Conservation (phyloP, 371 early-diverging fungal genomes). For the Rhizomucor pusillus region DNA sequence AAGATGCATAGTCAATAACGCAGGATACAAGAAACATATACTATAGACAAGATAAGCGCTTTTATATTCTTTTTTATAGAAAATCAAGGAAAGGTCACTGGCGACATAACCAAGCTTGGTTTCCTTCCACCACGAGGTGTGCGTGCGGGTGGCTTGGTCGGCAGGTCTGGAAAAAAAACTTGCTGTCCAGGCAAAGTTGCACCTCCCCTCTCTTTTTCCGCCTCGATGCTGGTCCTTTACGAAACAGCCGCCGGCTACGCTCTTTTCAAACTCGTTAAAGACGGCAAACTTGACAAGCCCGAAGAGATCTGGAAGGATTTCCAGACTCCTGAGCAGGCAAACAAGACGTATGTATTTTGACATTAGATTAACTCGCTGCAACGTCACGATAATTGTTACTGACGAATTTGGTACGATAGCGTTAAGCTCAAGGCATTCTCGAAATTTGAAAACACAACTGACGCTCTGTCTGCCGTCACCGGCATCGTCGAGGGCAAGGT, state of each 20-base stretch:
- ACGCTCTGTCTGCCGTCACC: constrained; percentile 93
- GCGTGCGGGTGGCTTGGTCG: too few relatives aligned
- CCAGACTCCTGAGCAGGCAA: constrained; percentile 75
- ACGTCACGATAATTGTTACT: constrained; percentile 1
- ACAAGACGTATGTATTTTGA: constrained; percentile 59
- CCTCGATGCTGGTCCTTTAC: constrained; percentile 72
- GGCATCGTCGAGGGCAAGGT: constrained; percentile 94
- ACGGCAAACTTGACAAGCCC: constrained; percentile 74
- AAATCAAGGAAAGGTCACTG: too few relatives aligned
- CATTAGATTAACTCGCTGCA: neutral
- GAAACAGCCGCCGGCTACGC: constrained; percentile 91
- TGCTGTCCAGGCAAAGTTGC: too few relatives aligned
- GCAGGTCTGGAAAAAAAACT: too few relatives aligned
- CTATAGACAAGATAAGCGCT: too few relatives aligned
- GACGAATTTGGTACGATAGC: constrained; percentile 29
- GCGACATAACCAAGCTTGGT: too few relatives aligned
- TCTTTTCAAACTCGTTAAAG: constrained; percentile 83
- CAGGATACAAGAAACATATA: too few relatives aligned
- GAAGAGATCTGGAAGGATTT: constrained; percentile 78
- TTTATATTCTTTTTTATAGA: too few relatives aligned
- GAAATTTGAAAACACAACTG: constrained; percentile 96
- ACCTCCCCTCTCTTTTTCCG: neutral
- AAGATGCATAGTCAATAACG: too few relatives aligned
- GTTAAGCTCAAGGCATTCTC: constrained; percentile 93
- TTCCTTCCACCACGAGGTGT: too few relatives aligned